phyloP scores from a whole-genome alignment of 2,329 filamentous ascomycete genomes.

The Dothiorella sarmentorum region DNA sequence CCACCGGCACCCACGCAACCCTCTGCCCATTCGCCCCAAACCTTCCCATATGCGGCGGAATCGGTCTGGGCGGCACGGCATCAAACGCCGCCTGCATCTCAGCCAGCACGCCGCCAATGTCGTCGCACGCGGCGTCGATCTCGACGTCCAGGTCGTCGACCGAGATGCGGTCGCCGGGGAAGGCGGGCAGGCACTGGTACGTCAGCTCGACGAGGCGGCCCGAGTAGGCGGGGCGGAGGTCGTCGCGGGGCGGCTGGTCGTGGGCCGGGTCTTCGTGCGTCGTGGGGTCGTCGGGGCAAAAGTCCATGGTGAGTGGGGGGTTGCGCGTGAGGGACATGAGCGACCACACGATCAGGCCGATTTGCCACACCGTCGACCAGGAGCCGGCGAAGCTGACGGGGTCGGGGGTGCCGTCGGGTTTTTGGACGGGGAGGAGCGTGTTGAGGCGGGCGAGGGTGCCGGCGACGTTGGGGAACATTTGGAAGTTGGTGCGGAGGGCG shows the following conservation, averaged over 20 bases:
- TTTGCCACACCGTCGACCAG: background rate
- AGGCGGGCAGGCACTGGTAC: background rate
- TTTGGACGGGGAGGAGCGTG: background rate
- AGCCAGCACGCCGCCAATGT: too few relatives aligned
- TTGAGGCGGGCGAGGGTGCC: background rate
- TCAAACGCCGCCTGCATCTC: background rate
- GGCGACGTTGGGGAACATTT: background rate
- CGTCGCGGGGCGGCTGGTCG: background rate
- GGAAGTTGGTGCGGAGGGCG: too few relatives aligned
- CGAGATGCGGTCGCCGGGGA: background rate
- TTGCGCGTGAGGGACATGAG: background rate
- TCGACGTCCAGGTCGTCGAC: background rate
- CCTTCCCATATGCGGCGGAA: background rate
- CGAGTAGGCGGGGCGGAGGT: background rate
- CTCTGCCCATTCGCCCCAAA: background rate
- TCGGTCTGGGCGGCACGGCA: too few relatives aligned
- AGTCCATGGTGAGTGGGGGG: background rate
- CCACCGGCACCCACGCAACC: background rate
- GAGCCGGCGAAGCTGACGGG: background rate
- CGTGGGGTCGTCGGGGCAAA: background rate
- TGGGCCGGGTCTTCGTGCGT: too few relatives aligned
- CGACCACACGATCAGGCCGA: background rate
- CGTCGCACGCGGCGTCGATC: background rate
- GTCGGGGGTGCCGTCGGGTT: background rate
- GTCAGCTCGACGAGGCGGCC: background rate